These are phyloP conservation scores for Carex cristatella DNA, from an alignment of 176 grass and related monocot species.

Conservation along the genomic window DNA sequence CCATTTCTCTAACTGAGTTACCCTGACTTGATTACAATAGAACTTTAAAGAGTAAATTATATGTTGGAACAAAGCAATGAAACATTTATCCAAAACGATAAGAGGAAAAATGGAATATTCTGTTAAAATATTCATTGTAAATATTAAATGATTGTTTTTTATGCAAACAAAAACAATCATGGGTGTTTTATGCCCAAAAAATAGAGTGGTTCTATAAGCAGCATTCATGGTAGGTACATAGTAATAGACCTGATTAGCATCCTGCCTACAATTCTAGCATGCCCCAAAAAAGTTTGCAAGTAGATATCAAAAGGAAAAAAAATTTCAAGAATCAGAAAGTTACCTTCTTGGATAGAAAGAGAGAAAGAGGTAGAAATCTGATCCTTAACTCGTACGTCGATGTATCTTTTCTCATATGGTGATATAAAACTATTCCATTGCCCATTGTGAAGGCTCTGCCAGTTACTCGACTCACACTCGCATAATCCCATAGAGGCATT, in stretches of 20 bases:
- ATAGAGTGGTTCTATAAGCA: neutral
- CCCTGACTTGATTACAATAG: neutral
- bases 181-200: neutral
- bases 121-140: neutral
- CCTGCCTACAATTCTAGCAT: neutral
- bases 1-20: neutral
- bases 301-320: neutral
- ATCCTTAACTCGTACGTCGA: conserved; percentile 71
- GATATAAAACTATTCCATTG: conserved; percentile 64
- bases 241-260: neutral
- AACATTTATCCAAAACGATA: neutral
- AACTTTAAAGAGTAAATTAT: neutral
- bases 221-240: neutral
- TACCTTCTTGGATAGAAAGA: conserved; percentile 77
- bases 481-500: conserved; percentile 63
- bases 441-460: conserved; percentile 59
- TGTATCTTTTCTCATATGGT: conserved; percentile 65
- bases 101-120: neutral
- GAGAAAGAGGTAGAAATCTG: conserved; percentile 57
- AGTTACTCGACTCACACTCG: conserved; percentile 51
- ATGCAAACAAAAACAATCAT: neutral
- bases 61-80: neutral
- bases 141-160: neutral
- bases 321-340: conserved; percentile 1
- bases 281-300: neutral